These are phyloP conservation scores for Thalassiosira hispida DNA, from an alignment of 352 stramenopile genomes.

Conservation along the genomic window DNA sequence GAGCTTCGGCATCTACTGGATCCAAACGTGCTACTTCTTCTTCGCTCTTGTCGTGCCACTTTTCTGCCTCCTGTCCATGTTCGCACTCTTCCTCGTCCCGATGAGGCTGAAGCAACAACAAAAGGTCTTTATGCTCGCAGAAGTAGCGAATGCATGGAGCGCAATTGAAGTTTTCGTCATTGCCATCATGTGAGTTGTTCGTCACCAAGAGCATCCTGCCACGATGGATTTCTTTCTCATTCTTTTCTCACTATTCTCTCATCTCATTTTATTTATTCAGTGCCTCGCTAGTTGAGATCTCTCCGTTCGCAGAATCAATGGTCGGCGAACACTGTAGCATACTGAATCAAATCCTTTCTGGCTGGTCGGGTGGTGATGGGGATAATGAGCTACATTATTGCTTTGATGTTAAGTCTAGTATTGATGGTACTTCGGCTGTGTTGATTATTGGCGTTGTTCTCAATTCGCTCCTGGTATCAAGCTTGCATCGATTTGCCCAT, in stretches of 20 bases:
- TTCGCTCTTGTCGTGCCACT: slow-evolving; percentile 84
- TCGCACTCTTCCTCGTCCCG: slow-evolving; percentile 78
- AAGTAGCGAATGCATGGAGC: slow-evolving; percentile 85
- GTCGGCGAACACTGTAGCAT: slow-evolving; percentile 82
- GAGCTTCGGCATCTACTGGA: slow-evolving; percentile 65
- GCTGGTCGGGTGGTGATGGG: slow-evolving; percentile 37
- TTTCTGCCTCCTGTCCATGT: slow-evolving; percentile 69
- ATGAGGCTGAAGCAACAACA: slow-evolving; percentile 68
- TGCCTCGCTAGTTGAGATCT: slow-evolving; percentile 84
- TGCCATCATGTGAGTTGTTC: slow-evolving; percentile 59
- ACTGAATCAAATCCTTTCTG: slow-evolving; percentile 73
- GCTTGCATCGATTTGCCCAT: slow-evolving; percentile 70
- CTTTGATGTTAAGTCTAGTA: slow-evolving; percentile 81
- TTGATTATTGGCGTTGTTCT: slow-evolving; percentile 73
- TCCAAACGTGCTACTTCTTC: slow-evolving; percentile 83
- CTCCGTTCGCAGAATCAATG: slow-evolving; percentile 85
- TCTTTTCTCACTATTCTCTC: not conserved
- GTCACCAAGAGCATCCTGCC: not conserved
- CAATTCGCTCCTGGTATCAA: slow-evolving; percentile 72
- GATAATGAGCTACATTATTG: slow-evolving; percentile 76
- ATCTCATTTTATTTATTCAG: slow-evolving; percentile 43
- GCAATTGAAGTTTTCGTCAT: slow-evolving; percentile 86
- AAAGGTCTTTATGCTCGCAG: slow-evolving; percentile 73
- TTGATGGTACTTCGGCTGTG: slow-evolving; percentile 63
- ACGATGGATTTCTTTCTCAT: not conserved